These are phyloP conservation scores for Adansonia grandidieri DNA, from an alignment of 441 rosid species.

Conservation along the genomic window DNA sequence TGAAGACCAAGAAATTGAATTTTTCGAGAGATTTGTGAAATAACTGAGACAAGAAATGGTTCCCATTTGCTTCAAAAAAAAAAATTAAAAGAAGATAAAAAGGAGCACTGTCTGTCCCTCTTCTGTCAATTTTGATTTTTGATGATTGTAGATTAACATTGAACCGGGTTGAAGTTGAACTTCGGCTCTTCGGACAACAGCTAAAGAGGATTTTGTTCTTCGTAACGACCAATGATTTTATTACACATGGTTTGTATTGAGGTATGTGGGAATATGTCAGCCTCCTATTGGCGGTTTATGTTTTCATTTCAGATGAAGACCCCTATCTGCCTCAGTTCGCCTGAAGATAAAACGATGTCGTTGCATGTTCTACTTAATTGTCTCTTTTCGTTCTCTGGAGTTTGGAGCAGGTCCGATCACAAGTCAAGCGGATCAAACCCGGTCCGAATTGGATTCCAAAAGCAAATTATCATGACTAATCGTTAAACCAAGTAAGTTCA, in stretches of 20 bases:
- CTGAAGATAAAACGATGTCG: neutral
- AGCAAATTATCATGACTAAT: too few relatives aligned
- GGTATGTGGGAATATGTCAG: neutral
- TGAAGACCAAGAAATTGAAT: slow-evolving; percentile 10
- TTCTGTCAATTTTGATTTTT: neutral
- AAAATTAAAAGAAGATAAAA: neutral
- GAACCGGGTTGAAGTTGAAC: too few relatives aligned
- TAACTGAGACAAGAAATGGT: slow-evolving; percentile 37
- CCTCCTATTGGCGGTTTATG: neutral
- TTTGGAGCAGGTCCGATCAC: too few relatives aligned
- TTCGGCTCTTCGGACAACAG: neutral
- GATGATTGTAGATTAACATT: neutral
- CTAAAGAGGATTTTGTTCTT: slow-evolving; percentile 2
- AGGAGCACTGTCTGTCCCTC: neutral
- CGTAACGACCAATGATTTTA: neutral
- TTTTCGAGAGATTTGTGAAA: slow-evolving; percentile 26
- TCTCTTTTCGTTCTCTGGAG: too few relatives aligned
- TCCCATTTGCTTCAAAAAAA: slow-evolving; percentile 34
- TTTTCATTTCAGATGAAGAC: neutral
- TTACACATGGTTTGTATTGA: neutral
- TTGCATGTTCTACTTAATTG: neutral
- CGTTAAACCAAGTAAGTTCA: too few relatives aligned
- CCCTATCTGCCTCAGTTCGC: neutral
- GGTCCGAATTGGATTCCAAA: too few relatives aligned
- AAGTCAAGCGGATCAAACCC: too few relatives aligned